Percentiles rank a stretch among this genome's conserved stretches.
phyloP scores from a whole-genome alignment of 495 filamentous ascomycete species.

The Penicillium fimorum region DNA sequence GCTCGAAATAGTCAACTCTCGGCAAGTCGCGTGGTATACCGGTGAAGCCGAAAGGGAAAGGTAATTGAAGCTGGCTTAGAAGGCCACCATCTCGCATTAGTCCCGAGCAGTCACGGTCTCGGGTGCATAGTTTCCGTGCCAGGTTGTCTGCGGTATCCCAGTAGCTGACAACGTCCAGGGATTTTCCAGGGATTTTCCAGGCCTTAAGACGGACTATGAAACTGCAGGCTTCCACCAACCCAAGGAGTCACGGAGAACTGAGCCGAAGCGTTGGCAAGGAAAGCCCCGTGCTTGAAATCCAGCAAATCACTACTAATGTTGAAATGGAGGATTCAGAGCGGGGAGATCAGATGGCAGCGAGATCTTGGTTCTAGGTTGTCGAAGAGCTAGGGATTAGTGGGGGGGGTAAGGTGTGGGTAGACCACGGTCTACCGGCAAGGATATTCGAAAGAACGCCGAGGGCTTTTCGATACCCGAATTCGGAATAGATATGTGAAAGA shows the following conservation, averaged over 20 bases:
- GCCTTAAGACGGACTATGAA: constrained; percentile 6
- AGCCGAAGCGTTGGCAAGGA: constrained; percentile 13
- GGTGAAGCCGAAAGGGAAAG: constrained; percentile 19
- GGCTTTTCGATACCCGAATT: not conserved
- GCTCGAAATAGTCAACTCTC: constrained; percentile 11
- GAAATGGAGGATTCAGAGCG: not conserved
- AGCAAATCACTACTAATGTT: not conserved
- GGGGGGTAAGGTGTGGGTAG: not conserved
- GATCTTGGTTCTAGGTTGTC: constrained; percentile 2
- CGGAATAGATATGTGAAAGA: not conserved
- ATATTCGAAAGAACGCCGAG: not conserved
- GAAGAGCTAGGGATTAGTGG: not conserved
- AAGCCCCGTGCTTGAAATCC: not conserved
- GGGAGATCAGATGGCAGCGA: constrained; percentile 5
- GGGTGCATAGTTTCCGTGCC: constrained; percentile 34
- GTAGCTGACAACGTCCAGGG: constrained; percentile 25
- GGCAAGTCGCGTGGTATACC: constrained; percentile 17
- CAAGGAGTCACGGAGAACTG: constrained; percentile 19
- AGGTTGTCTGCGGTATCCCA: constrained; percentile 36
- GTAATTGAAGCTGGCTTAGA: constrained; percentile 24
- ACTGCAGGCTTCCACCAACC: constrained; percentile 14
- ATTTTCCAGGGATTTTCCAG: constrained; percentile 13
- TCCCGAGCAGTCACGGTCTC: constrained; percentile 26
- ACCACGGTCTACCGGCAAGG: not conserved
- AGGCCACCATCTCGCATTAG: constrained; percentile 35